These are phyloP conservation scores for Aspergillus leporis DNA, from an alignment of 495 filamentous ascomycete species.

Conservation along the genomic window DNA sequence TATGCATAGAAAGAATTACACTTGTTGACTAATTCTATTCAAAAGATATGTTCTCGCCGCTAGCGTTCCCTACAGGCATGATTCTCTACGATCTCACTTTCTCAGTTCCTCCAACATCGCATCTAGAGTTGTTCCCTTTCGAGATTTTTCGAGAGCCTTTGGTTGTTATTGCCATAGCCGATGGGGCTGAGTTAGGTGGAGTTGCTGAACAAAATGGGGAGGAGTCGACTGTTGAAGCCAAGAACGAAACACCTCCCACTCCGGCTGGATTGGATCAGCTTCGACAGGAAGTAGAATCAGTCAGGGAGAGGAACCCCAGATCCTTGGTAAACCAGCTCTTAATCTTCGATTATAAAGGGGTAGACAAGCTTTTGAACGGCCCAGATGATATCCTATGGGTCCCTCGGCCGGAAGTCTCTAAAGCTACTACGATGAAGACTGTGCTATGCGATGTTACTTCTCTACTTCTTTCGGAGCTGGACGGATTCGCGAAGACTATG, in stretches of 20 bases:
- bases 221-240: slow-evolving; percentile 1
- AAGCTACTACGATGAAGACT: slow-evolving; percentile 89
- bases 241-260: slow-evolving; percentile 26
- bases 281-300: slow-evolving; percentile 59
- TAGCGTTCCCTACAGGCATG: slow-evolving; percentile 85
- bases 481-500: slow-evolving; percentile 78
- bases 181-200: slow-evolving; percentile 59
- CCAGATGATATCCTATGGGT: slow-evolving; percentile 63
- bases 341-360: slow-evolving; percentile 67
- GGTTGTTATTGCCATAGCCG: slow-evolving; percentile 75
- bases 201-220: slow-evolving; percentile 36
- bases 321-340: slow-evolving; percentile 76
- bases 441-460: slow-evolving; percentile 91
- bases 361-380: slow-evolving; percentile 42
- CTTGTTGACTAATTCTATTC: slow-evolving; percentile 31
- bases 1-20: neutral
- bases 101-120: slow-evolving; percentile 72
- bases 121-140: slow-evolving; percentile 78
- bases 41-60: slow-evolving; percentile 92
- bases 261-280: slow-evolving; percentile 60
- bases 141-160: slow-evolving; percentile 81
- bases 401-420: slow-evolving; percentile 67
- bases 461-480: slow-evolving; percentile 81
- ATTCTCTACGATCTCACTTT: slow-evolving; percentile 89
- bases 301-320: slow-evolving; percentile 65